phyloP scores from a whole-genome alignment of 495 filamentous ascomycete species.

The Annulohypoxylon moriforme region DNA sequence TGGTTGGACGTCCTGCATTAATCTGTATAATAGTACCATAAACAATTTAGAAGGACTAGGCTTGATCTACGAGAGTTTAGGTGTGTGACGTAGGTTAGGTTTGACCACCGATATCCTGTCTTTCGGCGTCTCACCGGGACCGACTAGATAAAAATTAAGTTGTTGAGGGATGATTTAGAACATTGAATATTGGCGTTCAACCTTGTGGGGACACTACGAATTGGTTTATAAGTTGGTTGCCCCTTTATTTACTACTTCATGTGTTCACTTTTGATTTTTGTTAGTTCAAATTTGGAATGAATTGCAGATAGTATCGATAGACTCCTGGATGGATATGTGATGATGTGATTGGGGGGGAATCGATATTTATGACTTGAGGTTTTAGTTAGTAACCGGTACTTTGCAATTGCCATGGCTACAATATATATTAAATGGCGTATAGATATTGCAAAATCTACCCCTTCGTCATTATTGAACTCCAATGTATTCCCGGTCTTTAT shows the following conservation, averaged over 20 bases:
- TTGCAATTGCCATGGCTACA: too few relatives aligned
- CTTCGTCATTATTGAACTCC: background rate
- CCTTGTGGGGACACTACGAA: background rate
- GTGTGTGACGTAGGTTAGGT: background rate
- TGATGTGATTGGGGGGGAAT: background rate
- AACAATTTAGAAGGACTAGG: background rate
- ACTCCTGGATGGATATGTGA: background rate
- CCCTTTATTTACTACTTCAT: background rate
- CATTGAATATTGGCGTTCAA: background rate
- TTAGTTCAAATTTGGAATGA: background rate
- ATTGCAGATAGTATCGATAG: background rate
- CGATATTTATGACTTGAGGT: background rate
- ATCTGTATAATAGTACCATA: background rate
- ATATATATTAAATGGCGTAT: too few relatives aligned
- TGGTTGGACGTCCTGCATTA: background rate
- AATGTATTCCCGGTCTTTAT: background rate
- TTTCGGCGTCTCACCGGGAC: background rate
- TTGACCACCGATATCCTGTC: background rate
- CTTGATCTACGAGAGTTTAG: background rate
- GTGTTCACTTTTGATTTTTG: background rate
- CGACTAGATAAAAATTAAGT: background rate
- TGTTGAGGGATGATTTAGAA: background rate
- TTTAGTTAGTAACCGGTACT: too few relatives aligned
- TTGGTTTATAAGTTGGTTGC: background rate
- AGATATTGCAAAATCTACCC: background rate